These are phyloP conservation scores for Bimuria novae-zelandiae DNA, from an alignment of 2,329 filamentous ascomycete genomes.

Conservation along the genomic window DNA sequence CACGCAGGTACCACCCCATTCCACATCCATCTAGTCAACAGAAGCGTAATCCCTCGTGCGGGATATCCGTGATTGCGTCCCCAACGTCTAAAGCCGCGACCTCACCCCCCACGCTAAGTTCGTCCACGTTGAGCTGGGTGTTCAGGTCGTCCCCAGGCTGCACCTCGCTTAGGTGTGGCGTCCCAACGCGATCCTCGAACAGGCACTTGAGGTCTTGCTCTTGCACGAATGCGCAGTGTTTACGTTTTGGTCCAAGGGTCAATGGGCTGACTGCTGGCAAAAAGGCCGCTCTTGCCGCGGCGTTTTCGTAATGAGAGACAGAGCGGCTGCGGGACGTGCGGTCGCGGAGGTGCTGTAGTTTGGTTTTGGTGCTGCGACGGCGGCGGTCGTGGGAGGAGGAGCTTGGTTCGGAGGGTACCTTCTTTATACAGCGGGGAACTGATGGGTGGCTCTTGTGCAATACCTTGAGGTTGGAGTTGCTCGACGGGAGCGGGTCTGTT, in stretches of 20 bases:
- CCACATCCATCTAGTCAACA: neutral
- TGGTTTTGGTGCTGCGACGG: slow-evolving; percentile 18
- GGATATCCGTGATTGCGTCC: neutral
- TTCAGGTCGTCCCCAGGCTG: slow-evolving; percentile 20
- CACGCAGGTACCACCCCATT: neutral
- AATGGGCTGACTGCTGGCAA: neutral
- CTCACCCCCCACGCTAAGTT: slow-evolving; percentile 13
- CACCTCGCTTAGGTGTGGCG: slow-evolving; percentile 30
- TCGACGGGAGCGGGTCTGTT: too few species aligned
- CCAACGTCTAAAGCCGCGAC: slow-evolving; percentile 7
- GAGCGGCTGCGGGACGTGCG: slow-evolving; percentile 1
- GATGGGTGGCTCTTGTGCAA: slow-evolving; percentile 3
- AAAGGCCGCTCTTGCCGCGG: neutral
- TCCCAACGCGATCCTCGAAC: slow-evolving; percentile 24
- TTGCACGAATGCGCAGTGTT: slow-evolving; percentile 26
- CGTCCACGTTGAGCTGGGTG: slow-evolving; percentile 12
- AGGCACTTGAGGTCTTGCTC: slow-evolving; percentile 25
- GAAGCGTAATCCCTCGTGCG: neutral
- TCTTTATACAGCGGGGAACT: neutral
- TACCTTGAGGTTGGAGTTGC: neutral
- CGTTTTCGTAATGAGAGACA: neutral
- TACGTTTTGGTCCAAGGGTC: slow-evolving; percentile 20
- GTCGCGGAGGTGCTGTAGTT: slow-evolving; percentile 20
- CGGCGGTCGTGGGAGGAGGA: slow-evolving; percentile 10
- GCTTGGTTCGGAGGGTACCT: slow-evolving; percentile 1